Evolutionary conservation across 2,329 filamentous ascomycete species (phyloP), one percentile per base, ranked within the genome.

Genomic region (Colletotrichum eremochloae): DNA sequence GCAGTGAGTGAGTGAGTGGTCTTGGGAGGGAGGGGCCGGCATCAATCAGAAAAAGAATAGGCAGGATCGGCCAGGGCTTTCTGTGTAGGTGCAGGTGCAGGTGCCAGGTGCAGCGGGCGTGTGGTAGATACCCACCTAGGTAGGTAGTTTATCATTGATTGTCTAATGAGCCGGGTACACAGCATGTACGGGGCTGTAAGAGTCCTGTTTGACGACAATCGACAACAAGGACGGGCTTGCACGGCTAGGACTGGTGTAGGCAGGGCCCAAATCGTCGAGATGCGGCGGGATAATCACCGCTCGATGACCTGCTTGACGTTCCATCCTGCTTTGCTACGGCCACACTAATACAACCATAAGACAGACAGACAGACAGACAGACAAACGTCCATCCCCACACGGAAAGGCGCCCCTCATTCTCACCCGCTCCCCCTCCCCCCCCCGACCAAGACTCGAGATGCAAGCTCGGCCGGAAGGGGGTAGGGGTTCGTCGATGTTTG

Each of bases 391-490:
- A 44, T 38, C 33, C 29, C 67, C 60, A 50, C 58, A 46, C 29
- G 44, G 44, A 48, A 58, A 58, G 53, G 58, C 65, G 58, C 65
- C 68, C 68, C 68, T 71, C 68, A 68, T 60, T 40, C 60, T 67
- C 57, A 46, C 60, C 65, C 65, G 57, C 52, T 57, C 53, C 38
- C 48, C 20, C 8, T 44, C 15, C 58, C 68, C 58, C 58, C 48
- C 60, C 44, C 60, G n/a, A 24, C 53, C 69, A 58, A 64, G 15
- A 53, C 50, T 53, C 50, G 6, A 53, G 65, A 64, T 60, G 42
- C 69, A 68, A 52, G 69, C 65, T 72, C 60, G 69, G 65, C 65
- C 52, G 53, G 53, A 62, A 50, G 56, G 31, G 40, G 65, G 7
- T 53, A 60, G 58, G 65, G 69, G 60, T 68, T 72, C 52, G 58